Conservation (phyloP, 768 basidiomycete species). For the Hebeloma cylindrosporum region DNA sequence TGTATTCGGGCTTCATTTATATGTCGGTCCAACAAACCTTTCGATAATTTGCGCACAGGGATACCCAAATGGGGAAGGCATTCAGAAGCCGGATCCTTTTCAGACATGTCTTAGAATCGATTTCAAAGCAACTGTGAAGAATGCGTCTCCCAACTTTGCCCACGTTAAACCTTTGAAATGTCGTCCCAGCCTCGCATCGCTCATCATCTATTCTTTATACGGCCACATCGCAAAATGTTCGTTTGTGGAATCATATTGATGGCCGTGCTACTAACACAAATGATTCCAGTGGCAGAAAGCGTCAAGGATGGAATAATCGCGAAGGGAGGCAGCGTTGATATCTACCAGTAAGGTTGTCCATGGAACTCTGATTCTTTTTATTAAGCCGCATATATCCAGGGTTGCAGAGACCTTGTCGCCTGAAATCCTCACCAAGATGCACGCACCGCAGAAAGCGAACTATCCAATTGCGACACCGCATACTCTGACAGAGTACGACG, state of each 20-base stretch:
- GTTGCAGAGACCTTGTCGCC: slow-evolving; percentile 64
- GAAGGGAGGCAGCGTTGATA: slow-evolving; percentile 38
- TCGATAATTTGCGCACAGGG: no score
- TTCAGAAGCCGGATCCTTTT: no score
- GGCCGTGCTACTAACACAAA: neutral
- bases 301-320: slow-evolving; percentile 31
- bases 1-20: no score
- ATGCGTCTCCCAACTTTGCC: no score
- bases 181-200: slow-evolving; percentile 52
- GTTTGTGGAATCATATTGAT: neutral
- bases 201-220: slow-evolving; percentile 72
- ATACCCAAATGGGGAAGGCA: no score
- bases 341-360: slow-evolving; percentile 42
- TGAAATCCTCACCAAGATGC: slow-evolving; percentile 59
- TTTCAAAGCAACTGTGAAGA: no score
- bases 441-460: slow-evolving; percentile 56
- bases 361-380: neutral
- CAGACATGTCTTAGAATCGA: no score
- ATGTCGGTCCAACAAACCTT: no score
- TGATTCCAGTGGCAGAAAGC: slow-evolving; percentile 44
- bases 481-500: slow-evolving; percentile 56
- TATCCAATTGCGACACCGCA: slow-evolving; percentile 58
- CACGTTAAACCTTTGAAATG: slow-evolving; percentile 25
- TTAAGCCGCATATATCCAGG: slow-evolving; percentile 29
- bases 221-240: slow-evolving; percentile 47